Evolutionary conservation across 495 filamentous ascomycete species (phyloP).

Genomic region (Hyaloscypha bicolor): DNA sequence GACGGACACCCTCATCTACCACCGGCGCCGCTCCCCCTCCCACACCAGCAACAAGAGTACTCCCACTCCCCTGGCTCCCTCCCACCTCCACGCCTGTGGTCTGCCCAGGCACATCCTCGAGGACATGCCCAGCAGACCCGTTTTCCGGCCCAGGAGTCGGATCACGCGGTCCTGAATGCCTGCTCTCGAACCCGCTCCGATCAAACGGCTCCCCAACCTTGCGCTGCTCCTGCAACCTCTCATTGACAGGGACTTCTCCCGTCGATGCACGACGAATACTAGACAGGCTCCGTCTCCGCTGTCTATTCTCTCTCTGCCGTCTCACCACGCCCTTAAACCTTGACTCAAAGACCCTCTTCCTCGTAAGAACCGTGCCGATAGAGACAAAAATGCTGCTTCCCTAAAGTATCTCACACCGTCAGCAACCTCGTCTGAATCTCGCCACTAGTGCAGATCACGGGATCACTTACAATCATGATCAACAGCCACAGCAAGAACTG

Average conservation of each 20-base stretch:
- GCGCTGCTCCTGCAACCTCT: conserved; percentile 1
- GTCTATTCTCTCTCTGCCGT: conserved; percentile 42
- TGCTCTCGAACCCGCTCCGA: conserved; percentile 10
- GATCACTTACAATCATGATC: conserved; percentile 56
- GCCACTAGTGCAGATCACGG: too few species aligned
- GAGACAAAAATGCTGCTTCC: conserved; percentile 65
- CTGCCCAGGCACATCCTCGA: neutral
- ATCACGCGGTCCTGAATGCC: conserved; percentile 17
- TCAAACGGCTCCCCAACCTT: conserved; percentile 12
- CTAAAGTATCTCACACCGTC: too few species aligned
- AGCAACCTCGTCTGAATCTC: too few species aligned
- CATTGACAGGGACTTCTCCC: neutral
- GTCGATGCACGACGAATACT: neutral
- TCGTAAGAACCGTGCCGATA: conserved; percentile 62
- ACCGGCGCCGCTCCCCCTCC: neutral
- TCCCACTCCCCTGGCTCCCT: neutral
- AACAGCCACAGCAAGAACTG: conserved; percentile 74
- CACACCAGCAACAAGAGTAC: neutral
- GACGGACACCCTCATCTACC: neutral
- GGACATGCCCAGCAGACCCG: neutral
- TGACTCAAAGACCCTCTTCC: conserved; percentile 70
- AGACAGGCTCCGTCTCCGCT: conserved; percentile 10
- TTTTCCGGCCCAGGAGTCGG: neutral
- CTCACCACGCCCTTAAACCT: conserved; percentile 63
- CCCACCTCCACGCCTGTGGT: neutral